A percentile compares a stretch with the other conserved stretches of the same genome.
Conservation (phyloP, 768 basidiomycete genomes). For the Fomitopsis serialis region DNA sequence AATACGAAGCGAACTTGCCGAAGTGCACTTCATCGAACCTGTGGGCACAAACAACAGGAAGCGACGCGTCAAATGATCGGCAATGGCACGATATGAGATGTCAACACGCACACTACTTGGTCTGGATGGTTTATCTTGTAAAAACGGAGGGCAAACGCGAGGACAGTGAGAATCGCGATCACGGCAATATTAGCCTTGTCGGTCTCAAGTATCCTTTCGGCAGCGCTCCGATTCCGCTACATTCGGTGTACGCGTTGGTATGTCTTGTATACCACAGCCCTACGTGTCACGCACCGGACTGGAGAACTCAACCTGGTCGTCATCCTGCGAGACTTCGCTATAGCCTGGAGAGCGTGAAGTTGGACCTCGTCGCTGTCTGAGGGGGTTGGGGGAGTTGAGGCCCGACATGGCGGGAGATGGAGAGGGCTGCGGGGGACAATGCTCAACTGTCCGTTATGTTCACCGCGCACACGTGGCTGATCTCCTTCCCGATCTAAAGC, state of each 20-base stretch:
- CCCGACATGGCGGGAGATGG: constrained; percentile 14
- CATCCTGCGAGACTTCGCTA: constrained; percentile 6
- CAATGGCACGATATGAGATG: background rate
- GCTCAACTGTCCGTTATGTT: background rate
- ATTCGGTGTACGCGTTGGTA: background rate
- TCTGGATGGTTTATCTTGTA: constrained; percentile 94
- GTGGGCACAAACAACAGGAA: constrained; percentile 1
- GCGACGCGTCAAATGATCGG: background rate
- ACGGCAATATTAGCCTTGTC: constrained; percentile 55
- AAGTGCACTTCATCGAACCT: constrained; percentile 99
- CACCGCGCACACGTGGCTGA: background rate
- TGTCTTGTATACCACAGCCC: background rate
- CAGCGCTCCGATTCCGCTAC: constrained; percentile 52
- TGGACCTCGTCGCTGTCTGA: constrained; percentile 2
- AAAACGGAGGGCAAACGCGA: constrained; percentile 83
- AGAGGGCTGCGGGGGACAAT: background rate
- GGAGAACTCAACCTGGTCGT: constrained; percentile 11
- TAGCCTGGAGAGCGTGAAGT: constrained; percentile 4
- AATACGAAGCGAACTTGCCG: constrained; percentile 95
- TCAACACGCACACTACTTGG: constrained; percentile 77
- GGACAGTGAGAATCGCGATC: constrained; percentile 58
- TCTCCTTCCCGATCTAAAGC: constrained; percentile 1
- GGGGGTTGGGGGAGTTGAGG: constrained; percentile 7
- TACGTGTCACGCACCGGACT: constrained; percentile 21
- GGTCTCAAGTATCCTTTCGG: constrained; percentile 61